Percentiles rank a stretch among this genome's conserved stretches.
These are phyloP conservation scores for Rachicladosporium sp. DNA, from an alignment of 2,329 filamentous ascomycete species.

Conservation along the genomic window DNA sequence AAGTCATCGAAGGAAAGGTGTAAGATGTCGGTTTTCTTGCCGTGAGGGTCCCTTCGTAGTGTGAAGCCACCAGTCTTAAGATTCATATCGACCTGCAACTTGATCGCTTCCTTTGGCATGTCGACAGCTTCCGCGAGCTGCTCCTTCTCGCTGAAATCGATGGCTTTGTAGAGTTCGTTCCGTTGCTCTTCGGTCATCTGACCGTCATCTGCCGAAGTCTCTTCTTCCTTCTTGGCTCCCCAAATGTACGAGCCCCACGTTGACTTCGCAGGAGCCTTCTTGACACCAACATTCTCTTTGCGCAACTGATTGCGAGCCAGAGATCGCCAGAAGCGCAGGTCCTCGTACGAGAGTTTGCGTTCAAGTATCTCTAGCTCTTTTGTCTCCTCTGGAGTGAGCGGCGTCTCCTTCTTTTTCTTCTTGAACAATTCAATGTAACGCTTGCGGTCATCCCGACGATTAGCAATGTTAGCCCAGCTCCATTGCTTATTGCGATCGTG, in stretches of 20 bases:
- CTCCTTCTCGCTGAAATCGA: conserved; percentile 96
- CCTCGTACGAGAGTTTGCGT: conserved; percentile 82
- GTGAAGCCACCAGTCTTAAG: conserved; percentile 96
- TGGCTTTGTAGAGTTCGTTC: conserved; percentile 91
- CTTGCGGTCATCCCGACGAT: conserved; percentile 77
- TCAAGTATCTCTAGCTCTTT: conserved; percentile 68
- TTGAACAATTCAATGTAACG: conserved; percentile 93
- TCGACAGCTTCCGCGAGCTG: conserved; percentile 80
- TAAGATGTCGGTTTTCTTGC: conserved; percentile 66
- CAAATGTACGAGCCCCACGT: conserved; percentile 89
- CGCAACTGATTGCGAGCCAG: conserved; percentile 85
- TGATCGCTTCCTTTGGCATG: conserved; percentile 78
- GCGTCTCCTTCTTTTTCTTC: conserved; percentile 64
- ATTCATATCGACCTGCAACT: conserved; percentile 82
- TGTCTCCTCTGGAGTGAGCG: conserved; percentile 54
- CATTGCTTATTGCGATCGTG: conserved; percentile 85
- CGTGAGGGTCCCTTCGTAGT: conserved; percentile 70
- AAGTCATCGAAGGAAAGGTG: conserved; percentile 92
- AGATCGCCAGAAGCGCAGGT: conserved; percentile 93
- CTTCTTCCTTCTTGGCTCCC: conserved; percentile 50
- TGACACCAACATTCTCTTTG: conserved; percentile 86
- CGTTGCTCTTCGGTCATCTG: conserved; percentile 92
- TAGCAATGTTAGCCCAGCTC: conserved; percentile 93
- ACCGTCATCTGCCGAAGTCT: conserved; percentile 61
- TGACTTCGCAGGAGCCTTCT: conserved; percentile 61